These are phyloP conservation scores for Collariella sp. DNA, from an alignment of 495 filamentous ascomycete genomes.

Conservation along the genomic window DNA sequence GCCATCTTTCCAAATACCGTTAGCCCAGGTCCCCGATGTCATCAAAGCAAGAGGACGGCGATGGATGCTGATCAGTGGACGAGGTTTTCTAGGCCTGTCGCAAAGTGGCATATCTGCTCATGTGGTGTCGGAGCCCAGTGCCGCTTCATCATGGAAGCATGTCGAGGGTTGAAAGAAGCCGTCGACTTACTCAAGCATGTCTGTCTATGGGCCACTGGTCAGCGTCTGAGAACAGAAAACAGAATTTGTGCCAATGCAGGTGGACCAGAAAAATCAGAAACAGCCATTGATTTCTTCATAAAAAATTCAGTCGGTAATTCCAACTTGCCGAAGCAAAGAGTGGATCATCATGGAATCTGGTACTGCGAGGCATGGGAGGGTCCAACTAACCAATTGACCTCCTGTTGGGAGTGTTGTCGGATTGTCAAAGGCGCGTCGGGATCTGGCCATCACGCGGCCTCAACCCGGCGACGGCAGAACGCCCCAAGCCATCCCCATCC, in stretches of 20 bases:
- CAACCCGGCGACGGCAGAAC: neutral
- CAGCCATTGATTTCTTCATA: constrained; percentile 84
- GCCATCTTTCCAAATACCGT: constrained; percentile 7
- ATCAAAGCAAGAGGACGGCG: constrained; percentile 5
- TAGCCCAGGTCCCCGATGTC: constrained; percentile 10
- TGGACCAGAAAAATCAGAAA: constrained; percentile 58
- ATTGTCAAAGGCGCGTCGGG: neutral
- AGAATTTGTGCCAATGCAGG: constrained; percentile 1
- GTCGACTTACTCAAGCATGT: constrained; percentile 16
- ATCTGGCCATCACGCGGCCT: neutral
- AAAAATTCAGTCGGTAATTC: constrained; percentile 98
- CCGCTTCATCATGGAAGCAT: constrained; percentile 78
- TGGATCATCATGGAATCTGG: constrained; percentile 65
- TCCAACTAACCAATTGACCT: constrained; percentile 16
- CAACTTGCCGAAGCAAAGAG: constrained; percentile 80
- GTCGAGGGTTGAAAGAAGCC: constrained; percentile 9
- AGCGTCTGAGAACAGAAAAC: constrained; percentile 9
- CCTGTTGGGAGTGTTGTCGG: no score
- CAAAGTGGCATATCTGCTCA: constrained; percentile 90
- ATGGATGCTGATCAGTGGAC: constrained; percentile 72
- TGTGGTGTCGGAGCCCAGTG: constrained; percentile 92
- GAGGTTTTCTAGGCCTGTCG: constrained; percentile 99
- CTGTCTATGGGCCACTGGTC: neutral
- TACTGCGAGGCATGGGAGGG: neutral
- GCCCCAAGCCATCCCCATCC: neutral